Percentiles rank a stretch among this genome's conserved stretches.
Conservation (phyloP, 305 asterid genomes). For the Fraxinus albicans region DNA sequence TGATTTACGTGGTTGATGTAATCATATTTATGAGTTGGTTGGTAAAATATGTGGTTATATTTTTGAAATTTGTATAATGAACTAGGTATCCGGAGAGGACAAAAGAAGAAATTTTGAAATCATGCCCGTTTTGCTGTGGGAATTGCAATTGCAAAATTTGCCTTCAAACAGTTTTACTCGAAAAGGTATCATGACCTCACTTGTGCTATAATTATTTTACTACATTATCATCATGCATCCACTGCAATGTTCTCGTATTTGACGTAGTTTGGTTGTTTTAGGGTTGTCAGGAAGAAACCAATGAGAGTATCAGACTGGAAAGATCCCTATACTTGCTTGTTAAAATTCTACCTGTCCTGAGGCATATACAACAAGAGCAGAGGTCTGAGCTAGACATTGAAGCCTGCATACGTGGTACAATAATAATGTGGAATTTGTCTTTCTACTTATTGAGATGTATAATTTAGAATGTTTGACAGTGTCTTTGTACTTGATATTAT, state of each 20-base stretch:
- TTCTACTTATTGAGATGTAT: conserved; percentile 1
- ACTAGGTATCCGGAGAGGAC: conserved; percentile 69
- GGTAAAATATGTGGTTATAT: conserved; percentile 11
- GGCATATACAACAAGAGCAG: conserved; percentile 60
- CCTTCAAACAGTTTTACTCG: conserved; percentile 45
- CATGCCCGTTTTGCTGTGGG: conserved; percentile 71
- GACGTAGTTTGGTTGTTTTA: conserved; percentile 25
- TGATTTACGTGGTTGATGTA: conserved; percentile 1
- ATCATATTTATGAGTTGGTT: conserved; percentile 8
- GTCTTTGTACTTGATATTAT: conserved; percentile 20
- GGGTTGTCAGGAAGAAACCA: conserved; percentile 40
- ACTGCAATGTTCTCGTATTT: not conserved
- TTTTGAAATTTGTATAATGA: conserved; percentile 20
- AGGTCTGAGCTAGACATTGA: conserved; percentile 59
- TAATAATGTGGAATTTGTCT: conserved; percentile 5
- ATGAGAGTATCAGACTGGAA: conserved; percentile 43
- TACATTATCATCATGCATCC: conserved; percentile 5
- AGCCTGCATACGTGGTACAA: conserved; percentile 50
- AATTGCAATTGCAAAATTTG: conserved; percentile 79
- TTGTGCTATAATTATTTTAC: conserved; percentile 11
- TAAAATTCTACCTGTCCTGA: conserved; percentile 57
- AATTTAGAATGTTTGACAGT: conserved; percentile 16
- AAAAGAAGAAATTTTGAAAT: conserved; percentile 42
- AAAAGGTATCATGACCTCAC: conserved; percentile 37
- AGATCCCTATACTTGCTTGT: conserved; percentile 50